Conservation (phyloP, 768 basidiomycete genomes). For the Hypsizygus marmoreus region DNA sequence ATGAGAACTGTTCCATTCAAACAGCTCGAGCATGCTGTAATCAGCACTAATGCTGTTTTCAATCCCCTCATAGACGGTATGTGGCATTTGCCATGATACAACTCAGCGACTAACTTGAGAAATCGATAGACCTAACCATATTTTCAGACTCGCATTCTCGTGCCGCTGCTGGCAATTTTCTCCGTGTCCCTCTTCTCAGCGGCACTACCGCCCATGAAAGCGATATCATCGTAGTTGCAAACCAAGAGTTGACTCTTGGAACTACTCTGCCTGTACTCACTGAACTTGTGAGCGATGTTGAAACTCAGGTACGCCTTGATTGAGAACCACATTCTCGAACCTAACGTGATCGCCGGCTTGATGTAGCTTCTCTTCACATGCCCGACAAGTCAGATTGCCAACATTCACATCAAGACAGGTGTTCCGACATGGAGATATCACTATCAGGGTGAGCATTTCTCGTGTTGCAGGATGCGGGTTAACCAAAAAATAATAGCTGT, state of each 20-base stretch:
- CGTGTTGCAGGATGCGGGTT: constrained; percentile 26
- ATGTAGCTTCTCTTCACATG: constrained; percentile 16
- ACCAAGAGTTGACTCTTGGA: not conserved
- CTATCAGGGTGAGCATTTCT: constrained; percentile 20
- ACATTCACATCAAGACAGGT: constrained; percentile 4
- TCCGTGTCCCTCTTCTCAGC: constrained; percentile 11
- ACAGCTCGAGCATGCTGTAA: constrained; percentile 30
- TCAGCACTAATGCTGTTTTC: constrained; percentile 25
- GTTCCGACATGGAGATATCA: constrained; percentile 20
- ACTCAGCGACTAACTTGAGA: not conserved
- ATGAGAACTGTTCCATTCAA: constrained; percentile 32
- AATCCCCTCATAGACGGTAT: constrained; percentile 30
- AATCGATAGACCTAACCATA: constrained; percentile 27
- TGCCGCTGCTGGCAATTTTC: constrained; percentile 11
- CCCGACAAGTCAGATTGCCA: constrained; percentile 5
- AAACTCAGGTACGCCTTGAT: constrained; percentile 5
- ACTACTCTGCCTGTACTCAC: constrained; percentile 8
- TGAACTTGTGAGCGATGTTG: constrained; percentile 6
- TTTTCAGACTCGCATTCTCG: constrained; percentile 28
- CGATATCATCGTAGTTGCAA: constrained; percentile 9
- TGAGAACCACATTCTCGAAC: not conserved
- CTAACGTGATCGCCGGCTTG: not conserved
- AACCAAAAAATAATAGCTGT: constrained; percentile 23
- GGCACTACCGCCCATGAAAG: constrained; percentile 30
- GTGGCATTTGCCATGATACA: not conserved